A percentile compares a stretch with the other conserved stretches of the same genome.
phyloP scores from a whole-genome alignment of 257 asterid species.

The Jaltomata sinuosa region DNA sequence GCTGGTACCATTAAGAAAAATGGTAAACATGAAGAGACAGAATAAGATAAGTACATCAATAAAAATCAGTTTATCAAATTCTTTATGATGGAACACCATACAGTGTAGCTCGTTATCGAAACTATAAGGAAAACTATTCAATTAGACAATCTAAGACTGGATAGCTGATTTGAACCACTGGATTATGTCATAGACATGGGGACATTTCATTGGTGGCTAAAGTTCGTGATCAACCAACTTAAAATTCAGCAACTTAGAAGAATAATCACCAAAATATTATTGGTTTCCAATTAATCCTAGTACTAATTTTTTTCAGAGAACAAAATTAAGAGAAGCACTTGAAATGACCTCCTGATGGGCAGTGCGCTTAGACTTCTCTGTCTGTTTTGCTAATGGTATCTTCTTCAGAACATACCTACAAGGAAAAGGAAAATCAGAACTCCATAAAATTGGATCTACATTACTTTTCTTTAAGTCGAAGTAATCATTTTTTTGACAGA shows the following conservation, averaged over 20 bases:
- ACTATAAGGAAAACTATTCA: neutral
- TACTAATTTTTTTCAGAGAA: neutral
- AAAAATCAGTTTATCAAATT: neutral
- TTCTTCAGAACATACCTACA: constrained; percentile 80
- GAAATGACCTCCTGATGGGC: constrained; percentile 72
- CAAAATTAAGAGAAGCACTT: neutral
- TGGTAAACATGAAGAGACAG: neutral
- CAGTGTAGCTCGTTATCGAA: neutral
- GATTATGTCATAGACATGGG: neutral
- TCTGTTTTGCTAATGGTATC: constrained; percentile 62
- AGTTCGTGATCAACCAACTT: neutral
- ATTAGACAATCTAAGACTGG: neutral
- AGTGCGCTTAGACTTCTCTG: constrained; percentile 65
- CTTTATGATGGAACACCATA: neutral
- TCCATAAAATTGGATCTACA: neutral
- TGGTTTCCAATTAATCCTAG: neutral
- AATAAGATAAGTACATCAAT: neutral
- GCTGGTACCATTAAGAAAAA: neutral
- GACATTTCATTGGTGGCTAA: neutral
- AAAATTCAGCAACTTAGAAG: neutral
- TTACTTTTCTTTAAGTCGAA: neutral
- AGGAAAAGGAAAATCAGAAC: neutral
- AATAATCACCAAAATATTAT: neutral
- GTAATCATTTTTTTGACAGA: neutral
- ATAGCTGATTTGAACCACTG: neutral